A percentile compares a stretch with the other conserved stretches of the same genome.
phyloP scores from a whole-genome alignment of 2,329 filamentous ascomycete genomes.

The Cladosporium sp. region DNA sequence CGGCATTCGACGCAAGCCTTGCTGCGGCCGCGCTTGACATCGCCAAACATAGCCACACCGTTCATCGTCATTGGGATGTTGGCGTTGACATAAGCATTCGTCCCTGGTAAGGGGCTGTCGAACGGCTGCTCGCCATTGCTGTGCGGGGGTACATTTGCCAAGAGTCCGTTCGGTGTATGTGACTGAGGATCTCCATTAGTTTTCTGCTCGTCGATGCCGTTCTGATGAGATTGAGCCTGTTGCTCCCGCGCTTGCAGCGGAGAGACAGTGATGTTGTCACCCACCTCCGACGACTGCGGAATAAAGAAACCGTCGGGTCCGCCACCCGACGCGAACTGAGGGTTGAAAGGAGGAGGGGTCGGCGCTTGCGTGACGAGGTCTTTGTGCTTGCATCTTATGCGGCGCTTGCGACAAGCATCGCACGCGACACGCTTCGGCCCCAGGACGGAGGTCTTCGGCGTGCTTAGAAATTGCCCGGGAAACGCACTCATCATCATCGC shows the following conservation, averaged over 20 bases:
- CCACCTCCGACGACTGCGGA: slow-evolving; percentile 18
- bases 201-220: slow-evolving; percentile 6
- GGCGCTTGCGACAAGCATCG: slow-evolving; percentile 55
- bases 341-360: slow-evolving; percentile 11
- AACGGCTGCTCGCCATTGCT: slow-evolving; percentile 3
- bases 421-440: slow-evolving; percentile 57
- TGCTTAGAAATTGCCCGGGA: slow-evolving; percentile 36
- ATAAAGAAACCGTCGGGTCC: slow-evolving; percentile 16
- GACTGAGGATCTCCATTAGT: slow-evolving; percentile 11
- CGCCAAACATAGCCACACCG: slow-evolving; percentile 53
- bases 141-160: neutral
- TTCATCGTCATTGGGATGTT: slow-evolving; percentile 45
- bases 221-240: slow-evolving; percentile 5
- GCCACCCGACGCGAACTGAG: slow-evolving; percentile 4
- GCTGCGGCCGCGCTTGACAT: slow-evolving; percentile 39
- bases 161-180: slow-evolving; percentile 7
- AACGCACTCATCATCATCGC: slow-evolving; percentile 24
- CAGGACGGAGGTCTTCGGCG: slow-evolving; percentile 52
- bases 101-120: slow-evolving; percentile 23
- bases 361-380: slow-evolving; percentile 39
- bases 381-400: slow-evolving; percentile 59
- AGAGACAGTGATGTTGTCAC: slow-evolving; percentile 25
- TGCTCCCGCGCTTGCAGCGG: slow-evolving; percentile 9
- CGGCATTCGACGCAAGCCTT: slow-evolving; percentile 62
- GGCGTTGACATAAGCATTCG: slow-evolving; percentile 28